Evolutionary conservation across 2,329 filamentous ascomycete species (phyloP), one percentile per base, ranked within the genome.

Genomic region (Samsoniella hepiali): DNA sequence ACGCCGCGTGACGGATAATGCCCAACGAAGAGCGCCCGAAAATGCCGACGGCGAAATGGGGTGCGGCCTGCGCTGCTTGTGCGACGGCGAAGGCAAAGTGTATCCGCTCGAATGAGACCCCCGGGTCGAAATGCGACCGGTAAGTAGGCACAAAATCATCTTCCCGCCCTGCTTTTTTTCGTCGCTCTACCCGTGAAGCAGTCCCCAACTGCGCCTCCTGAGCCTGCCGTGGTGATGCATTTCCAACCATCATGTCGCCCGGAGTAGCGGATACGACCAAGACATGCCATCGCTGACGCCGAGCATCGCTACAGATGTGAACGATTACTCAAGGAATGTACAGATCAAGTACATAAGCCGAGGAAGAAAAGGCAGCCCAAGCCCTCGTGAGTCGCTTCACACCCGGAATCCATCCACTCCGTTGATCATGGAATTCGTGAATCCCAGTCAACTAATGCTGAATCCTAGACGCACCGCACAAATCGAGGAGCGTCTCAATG

Each of bases 31-130:
- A 71, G 34, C 64, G 72, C 57, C 71, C 68, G 29, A 75, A 75
- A 67, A 69, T 73, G 36, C 69, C 75, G 17, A 74, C 74, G 64
- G 75, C 75, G 36, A 77, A 76, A 79, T 83, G 81, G 81, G 81
- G 81, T 17, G 79, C 79, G 4, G 81, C 81, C 1, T 83, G 81
- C 57, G 73, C 78, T 5, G 72, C 79, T 1, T 83, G 81, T 66
- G 79, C 81, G 7, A 72, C 76, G 13, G 79, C 81, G 38, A 83
- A 83, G 67, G 80, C 81, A 8, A 82, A 82, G 65, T 83, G 81
- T 65, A 75, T 82, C 51, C 77, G 80, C 9, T 75, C 78, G 7
- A 77, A 76, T 62, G 67, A 71, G 4, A 64, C 67, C 2, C 66
- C 70, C 0, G 74, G 74, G 1, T 68, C 77, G 22, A 82, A 80